Percentiles rank a stretch among this genome's conserved stretches.
These are phyloP conservation scores for Populus hybrid DNA, from an alignment of 441 rosid genomes.

Conservation along the genomic window DNA sequence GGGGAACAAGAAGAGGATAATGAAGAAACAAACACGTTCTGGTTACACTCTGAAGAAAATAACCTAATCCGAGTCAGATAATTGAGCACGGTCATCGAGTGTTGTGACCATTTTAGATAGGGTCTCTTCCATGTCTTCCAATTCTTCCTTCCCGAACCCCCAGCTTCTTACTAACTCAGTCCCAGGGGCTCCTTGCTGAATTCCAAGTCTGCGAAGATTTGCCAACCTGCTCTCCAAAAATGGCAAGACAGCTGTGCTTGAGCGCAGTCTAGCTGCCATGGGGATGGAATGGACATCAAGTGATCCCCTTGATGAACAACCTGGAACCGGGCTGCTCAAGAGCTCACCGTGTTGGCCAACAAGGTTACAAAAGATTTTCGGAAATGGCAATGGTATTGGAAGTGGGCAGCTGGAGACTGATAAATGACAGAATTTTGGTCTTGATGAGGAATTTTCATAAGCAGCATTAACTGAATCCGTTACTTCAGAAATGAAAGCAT, in stretches of 20 bases:
- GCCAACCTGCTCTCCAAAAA: constrained; percentile 56
- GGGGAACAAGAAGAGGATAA: not conserved
- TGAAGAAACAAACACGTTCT: not conserved
- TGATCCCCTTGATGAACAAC: constrained; percentile 49
- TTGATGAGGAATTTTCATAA: constrained; percentile 32
- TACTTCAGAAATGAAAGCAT: constrained; percentile 62
- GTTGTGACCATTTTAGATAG: constrained; percentile 59
- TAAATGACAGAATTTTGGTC: constrained; percentile 65
- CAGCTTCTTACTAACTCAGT: constrained; percentile 61
- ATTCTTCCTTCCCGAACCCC: constrained; percentile 83
- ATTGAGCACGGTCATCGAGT: constrained; percentile 38
- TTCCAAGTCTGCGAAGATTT: constrained; percentile 54
- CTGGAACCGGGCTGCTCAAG: constrained; percentile 46
- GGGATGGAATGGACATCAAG: constrained; percentile 79
- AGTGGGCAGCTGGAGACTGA: constrained; percentile 71
- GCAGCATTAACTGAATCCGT: constrained; percentile 44
- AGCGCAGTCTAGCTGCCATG: constrained; percentile 66
- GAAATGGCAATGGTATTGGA: constrained; percentile 88
- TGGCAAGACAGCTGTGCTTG: constrained; percentile 62
- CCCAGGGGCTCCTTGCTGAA: constrained; percentile 60
- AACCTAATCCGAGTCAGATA: constrained; percentile 60
- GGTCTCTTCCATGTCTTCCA: constrained; percentile 66
- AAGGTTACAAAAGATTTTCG: constrained; percentile 66
- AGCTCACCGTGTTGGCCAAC: constrained; percentile 74
- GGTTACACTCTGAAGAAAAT: not conserved